phyloP scores from a whole-genome alignment of 139 green algal genomes.

The Coccomyxa sp. region DNA sequence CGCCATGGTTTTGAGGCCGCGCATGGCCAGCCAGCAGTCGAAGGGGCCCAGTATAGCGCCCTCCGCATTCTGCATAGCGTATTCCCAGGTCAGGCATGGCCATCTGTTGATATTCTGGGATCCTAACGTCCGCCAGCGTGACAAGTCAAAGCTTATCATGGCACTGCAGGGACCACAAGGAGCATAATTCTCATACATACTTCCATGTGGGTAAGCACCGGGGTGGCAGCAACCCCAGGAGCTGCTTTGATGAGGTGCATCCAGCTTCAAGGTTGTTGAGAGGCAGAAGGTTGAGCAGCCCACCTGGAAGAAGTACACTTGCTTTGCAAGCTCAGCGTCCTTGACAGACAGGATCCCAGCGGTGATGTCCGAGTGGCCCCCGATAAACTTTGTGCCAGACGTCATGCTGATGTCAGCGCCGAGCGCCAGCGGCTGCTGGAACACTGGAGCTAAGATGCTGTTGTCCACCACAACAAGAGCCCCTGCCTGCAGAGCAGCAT shows the following conservation, averaged over 20 bases:
- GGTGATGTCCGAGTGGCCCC: slow-evolving; percentile 92
- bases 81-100: background rate
- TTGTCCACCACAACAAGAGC: slow-evolving; percentile 94
- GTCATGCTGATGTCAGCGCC: slow-evolving; percentile 98
- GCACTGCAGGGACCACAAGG: no score
- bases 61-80: slow-evolving; percentile 80
- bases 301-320: slow-evolving; percentile 84
- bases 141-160: no score
- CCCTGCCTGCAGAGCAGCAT: slow-evolving; percentile 47
- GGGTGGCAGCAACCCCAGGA: no score
- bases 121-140: no score
- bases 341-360: slow-evolving; percentile 85
- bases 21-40: slow-evolving; percentile 94
- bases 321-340: slow-evolving; percentile 69
- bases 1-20: slow-evolving; percentile 96
- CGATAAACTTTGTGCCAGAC: slow-evolving; percentile 94
- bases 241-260: no score
- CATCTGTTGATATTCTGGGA: no score
- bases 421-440: slow-evolving; percentile 78
- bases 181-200: no score
- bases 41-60: slow-evolving; percentile 84
- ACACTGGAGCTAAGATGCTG: slow-evolving; percentile 89
- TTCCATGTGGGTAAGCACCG: no score
- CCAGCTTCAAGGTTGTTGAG: no score
- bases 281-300: no score